Conservation (phyloP, 345 rosid species). For the Arabidopsis suecica region DNA sequence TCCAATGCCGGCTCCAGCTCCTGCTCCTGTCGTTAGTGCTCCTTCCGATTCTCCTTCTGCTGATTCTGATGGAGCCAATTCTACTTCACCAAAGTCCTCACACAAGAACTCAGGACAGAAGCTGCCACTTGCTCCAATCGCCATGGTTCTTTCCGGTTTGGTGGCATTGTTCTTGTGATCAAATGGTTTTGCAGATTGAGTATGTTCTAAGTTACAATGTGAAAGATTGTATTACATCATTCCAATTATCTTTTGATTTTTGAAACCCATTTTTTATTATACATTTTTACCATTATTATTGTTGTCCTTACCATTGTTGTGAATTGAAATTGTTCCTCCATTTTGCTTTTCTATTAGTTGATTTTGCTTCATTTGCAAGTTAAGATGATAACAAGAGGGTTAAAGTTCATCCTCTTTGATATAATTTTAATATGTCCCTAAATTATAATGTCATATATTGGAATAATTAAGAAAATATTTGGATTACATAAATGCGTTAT, state of each 20-base stretch:
- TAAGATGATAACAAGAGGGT: background rate
- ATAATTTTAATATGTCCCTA: background rate
- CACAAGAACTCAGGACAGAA: slow-evolving; percentile 54
- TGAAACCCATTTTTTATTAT: slow-evolving; percentile 39
- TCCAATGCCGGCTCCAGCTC: slow-evolving; percentile 87
- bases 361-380: slow-evolving; percentile 36
- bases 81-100: slow-evolving; percentile 49
- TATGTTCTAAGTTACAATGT: slow-evolving; percentile 36
- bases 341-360: slow-evolving; percentile 10
- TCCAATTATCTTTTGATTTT: slow-evolving; percentile 31
- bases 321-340: slow-evolving; percentile 25
- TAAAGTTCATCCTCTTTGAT: background rate
- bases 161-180: slow-evolving; percentile 56
- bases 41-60: slow-evolving; percentile 72
- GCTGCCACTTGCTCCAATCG: slow-evolving; percentile 48
- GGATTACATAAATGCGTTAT: too few species aligned
- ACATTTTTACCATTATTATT: slow-evolving; percentile 35
- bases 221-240: slow-evolving; percentile 39
- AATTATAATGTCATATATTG: slow-evolving; percentile 25
- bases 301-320: slow-evolving; percentile 29
- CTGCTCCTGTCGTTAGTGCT: slow-evolving; percentile 68
- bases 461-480: background rate
- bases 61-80: slow-evolving; percentile 36
- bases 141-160: slow-evolving; percentile 52
- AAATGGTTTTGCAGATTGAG: slow-evolving; percentile 38